Evolutionary conservation across 2,329 filamentous ascomycete species (phyloP).

Genomic region (Paecilomyces variotii): DNA sequence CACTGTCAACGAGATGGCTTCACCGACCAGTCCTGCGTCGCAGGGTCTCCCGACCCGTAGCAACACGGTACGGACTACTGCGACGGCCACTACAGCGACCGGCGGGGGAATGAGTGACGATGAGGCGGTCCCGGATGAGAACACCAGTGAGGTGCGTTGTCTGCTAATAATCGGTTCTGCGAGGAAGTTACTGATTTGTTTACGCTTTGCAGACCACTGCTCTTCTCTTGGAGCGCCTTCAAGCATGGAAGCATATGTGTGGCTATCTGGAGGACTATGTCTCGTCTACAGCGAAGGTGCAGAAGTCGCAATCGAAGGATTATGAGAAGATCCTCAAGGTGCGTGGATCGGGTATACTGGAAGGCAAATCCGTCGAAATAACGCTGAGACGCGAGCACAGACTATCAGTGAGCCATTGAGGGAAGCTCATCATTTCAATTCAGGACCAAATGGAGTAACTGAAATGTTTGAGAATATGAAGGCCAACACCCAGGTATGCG

Average conservation of each 20-base stretch:
- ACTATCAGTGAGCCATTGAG: constrained; percentile 77
- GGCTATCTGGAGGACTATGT: constrained; percentile 89
- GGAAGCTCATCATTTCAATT: constrained; percentile 89
- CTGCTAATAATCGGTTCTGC: not conserved
- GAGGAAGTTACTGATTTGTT: not conserved
- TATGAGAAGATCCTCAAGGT: constrained; percentile 92
- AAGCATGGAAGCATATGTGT: constrained; percentile 93
- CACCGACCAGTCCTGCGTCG: not conserved
- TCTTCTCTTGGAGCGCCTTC: constrained; percentile 76
- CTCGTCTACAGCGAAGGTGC: constrained; percentile 72
- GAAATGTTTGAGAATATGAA: constrained; percentile 92
- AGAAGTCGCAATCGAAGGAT: constrained; percentile 80
- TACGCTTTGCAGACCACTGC: constrained; percentile 55
- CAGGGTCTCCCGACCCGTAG: not conserved
- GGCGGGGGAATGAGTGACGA: not conserved
- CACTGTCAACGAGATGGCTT: not conserved
- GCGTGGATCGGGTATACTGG: constrained; percentile 5
- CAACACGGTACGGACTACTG: not conserved
- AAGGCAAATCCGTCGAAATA: constrained; percentile 1
- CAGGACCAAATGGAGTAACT: constrained; percentile 76
- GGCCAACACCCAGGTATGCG: constrained; percentile 66
- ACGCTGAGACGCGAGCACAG: constrained; percentile 33
- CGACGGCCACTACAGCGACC: not conserved
- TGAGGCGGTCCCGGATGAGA: not conserved
- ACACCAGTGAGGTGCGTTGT: not conserved